Evolutionary conservation across 331 rosid genomes (phyloP).

Genomic region (Pyracantha coccinea): DNA sequence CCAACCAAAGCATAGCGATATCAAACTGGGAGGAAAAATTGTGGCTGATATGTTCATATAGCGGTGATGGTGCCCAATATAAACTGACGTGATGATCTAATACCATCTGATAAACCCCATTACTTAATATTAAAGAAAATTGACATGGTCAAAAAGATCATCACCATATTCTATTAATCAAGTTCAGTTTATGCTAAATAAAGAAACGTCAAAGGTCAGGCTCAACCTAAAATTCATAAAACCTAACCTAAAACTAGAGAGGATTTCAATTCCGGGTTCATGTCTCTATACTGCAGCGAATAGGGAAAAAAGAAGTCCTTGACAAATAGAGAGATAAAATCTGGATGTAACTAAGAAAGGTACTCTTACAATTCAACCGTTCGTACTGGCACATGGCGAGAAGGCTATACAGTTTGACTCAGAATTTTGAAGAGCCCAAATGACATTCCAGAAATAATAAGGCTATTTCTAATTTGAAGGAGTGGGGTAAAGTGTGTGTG

Average conservation of each 20-base stretch:
- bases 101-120: neutral
- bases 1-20: neutral
- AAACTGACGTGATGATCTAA: neutral
- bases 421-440: neutral
- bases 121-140: neutral
- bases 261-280: neutral
- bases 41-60: neutral
- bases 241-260: neutral
- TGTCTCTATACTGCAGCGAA: neutral
- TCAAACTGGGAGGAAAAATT: neutral
- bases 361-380: neutral
- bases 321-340: neutral
- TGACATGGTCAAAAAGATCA: neutral
- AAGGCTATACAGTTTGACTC: neutral
- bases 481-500: neutral
- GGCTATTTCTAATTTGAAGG: neutral
- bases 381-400: neutral
- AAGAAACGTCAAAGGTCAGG: neutral
- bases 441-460: neutral
- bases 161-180: neutral
- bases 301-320: neutral
- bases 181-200: neutral
- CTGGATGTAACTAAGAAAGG: neutral
- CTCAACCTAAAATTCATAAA: neutral
- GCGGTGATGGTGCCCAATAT: neutral